Evolutionary conservation across 1,284 basidiomycete species (phyloP).

Genomic region (Ustilago shanxiensis): DNA sequence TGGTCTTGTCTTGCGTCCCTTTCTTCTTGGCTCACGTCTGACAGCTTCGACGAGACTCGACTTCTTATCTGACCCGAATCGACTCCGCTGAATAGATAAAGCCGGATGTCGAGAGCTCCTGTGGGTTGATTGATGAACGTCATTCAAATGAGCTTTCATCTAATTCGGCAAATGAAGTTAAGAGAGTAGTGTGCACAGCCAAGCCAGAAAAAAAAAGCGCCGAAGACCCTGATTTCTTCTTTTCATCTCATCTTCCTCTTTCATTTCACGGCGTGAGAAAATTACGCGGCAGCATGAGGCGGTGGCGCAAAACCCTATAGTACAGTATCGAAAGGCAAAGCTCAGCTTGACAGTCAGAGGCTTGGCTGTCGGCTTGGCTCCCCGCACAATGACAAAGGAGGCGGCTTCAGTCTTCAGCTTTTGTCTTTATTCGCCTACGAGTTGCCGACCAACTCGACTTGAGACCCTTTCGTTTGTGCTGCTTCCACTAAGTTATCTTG

Average conservation of each 20-base stretch:
- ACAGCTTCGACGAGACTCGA: too few species aligned
- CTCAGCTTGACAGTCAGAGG: not conserved
- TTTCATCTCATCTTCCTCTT: conserved; percentile 1
- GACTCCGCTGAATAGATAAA: too few species aligned
- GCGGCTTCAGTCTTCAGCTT: not conserved
- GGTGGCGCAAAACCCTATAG: not conserved
- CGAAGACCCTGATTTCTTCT: not conserved
- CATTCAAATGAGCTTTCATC: not conserved
- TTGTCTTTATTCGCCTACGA: not conserved
- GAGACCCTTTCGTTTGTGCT: not conserved
- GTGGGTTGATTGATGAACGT: too few species aligned
- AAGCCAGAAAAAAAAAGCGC: not conserved
- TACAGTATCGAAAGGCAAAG: not conserved
- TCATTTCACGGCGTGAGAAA: conserved; percentile 1
- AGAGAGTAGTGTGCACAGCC: not conserved
- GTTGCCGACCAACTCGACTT: not conserved
- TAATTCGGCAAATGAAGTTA: not conserved
- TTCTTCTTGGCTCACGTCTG: not conserved
- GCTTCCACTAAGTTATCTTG: not conserved
- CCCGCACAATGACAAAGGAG: not conserved
- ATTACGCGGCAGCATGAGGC: conserved; percentile 6
- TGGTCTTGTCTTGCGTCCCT: not conserved
- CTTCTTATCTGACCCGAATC: too few species aligned
- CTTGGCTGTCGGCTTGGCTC: not conserved
- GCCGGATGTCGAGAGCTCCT: too few species aligned